These are phyloP conservation scores for Agroathelia rolfsii DNA, from an alignment of 1,284 basidiomycete genomes.

Conservation along the genomic window DNA sequence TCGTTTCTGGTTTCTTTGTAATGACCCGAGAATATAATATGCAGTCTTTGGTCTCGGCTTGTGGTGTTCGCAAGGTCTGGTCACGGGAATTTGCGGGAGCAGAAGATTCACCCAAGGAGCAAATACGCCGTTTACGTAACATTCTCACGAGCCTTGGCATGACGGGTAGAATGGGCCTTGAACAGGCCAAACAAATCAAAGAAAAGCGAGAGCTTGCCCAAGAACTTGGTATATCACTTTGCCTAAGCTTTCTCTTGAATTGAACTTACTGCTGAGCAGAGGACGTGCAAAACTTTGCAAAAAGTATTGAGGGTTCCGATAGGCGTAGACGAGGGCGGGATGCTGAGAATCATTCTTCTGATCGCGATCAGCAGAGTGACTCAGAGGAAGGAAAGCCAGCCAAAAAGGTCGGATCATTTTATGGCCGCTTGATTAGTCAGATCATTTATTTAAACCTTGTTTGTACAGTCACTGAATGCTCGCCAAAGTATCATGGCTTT, in stretches of 20 bases:
- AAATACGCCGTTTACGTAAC: constrained; percentile 55
- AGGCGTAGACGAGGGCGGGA: constrained; percentile 14
- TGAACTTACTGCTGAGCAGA: constrained; percentile 30
- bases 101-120: constrained; percentile 45
- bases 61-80: constrained; percentile 79
- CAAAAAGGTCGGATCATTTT: no score
- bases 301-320: constrained; percentile 23
- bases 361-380: no score
- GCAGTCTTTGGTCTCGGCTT: constrained; percentile 63
- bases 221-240: constrained; percentile 58
- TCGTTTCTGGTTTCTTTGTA: constrained; percentile 1
- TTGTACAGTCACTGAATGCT: no score
- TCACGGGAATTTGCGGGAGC: constrained; percentile 66
- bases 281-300: constrained; percentile 56
- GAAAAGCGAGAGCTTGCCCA: constrained; percentile 64
- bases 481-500: no score
- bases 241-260: constrained; percentile 4
- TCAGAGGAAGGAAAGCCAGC: no score
- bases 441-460: no score
- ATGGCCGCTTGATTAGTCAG: no score
- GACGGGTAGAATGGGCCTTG: constrained; percentile 66
- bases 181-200: constrained; percentile 69
- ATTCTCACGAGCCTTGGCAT: constrained; percentile 71
- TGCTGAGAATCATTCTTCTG: no score
- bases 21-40: constrained; percentile 4